phyloP scores from a whole-genome alignment of 2,329 filamentous ascomycete genomes.

The Rhinocladiella similis region DNA sequence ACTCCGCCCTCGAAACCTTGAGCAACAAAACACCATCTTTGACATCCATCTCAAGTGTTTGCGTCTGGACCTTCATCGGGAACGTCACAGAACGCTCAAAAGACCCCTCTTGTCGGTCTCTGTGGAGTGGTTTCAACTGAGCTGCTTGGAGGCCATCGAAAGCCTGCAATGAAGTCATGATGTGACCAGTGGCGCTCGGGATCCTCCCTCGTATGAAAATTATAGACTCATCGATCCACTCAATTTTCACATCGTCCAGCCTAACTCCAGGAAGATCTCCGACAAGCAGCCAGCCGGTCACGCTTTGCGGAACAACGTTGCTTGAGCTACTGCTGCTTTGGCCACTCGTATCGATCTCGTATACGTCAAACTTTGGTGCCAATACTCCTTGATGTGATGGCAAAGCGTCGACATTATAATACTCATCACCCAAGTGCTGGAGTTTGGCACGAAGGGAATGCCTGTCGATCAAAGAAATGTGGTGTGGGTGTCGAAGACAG shows the following conservation, averaged over 20 bases:
- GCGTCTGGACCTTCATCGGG: slow-evolving; percentile 5
- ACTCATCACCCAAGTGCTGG: slow-evolving; percentile 10
- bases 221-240: slow-evolving; percentile 9
- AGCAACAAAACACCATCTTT: slow-evolving; percentile 11
- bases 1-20: slow-evolving; percentile 1
- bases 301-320: background rate
- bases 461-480: slow-evolving; percentile 16
- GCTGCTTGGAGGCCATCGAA: background rate
- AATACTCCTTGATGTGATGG: slow-evolving; percentile 14
- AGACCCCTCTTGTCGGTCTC: slow-evolving; percentile 12
- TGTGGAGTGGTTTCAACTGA: slow-evolving; percentile 14
- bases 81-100: slow-evolving; percentile 17
- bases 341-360: slow-evolving; percentile 1
- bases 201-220: slow-evolving; percentile 14
- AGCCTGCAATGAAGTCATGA: background rate
- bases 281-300: slow-evolving; percentile 8
- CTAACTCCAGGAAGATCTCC: slow-evolving; percentile 9
- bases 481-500: slow-evolving; percentile 9
- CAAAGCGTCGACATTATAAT: slow-evolving; percentile 15
- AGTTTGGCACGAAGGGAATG: slow-evolving; percentile 16
- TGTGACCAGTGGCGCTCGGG: background rate
- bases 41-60: slow-evolving; percentile 5
- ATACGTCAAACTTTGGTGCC: slow-evolving; percentile 15
- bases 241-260: slow-evolving; percentile 2
- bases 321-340: background rate